Base-by-base conservation (phyloP, 1,284 basidiomycete species). In the Rhodotorula sp. region DNA sequence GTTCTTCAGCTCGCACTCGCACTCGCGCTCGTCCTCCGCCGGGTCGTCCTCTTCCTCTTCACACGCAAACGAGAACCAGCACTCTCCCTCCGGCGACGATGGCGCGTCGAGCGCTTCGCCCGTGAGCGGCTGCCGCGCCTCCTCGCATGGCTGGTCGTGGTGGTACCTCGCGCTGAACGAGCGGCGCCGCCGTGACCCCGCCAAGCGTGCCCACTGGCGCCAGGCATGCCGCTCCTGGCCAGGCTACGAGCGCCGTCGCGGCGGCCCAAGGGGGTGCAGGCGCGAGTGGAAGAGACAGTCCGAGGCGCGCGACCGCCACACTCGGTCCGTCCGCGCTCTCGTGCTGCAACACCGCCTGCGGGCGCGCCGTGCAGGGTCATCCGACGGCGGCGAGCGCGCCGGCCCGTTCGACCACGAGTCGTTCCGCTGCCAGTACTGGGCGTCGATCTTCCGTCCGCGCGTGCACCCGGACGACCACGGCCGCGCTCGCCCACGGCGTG, bases 51-150 rank as follows among this genome's bases (percentile, higher is more conserved):
- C 81, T 0, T 80, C 79, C n/a, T n/a, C n/a, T n/a, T n/a, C n/a
- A n/a, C n/a, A n/a, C n/a, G n/a, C n/a, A n/a, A n/a, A n/a, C n/a
- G n/a, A n/a, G 5, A 73, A 71, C 29, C 79, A 71, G 32, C 78
- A 80, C 8, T 32, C 57, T 5, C 44, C 39, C 41, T n/a, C n/a
- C 58, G 81, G 79, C 25, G 83, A 83, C 79, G 86, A 71, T 58
- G 78, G 87, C 80, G 88, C 88, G 68, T 79, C 77, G 44, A 32
- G 51, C 34, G 80, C 74, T 37, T 77, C 77, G 87, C 62, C 62
- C 25, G 41, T 55, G 32, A 41, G 32, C 27, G 62, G 54, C 22
- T 63, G 61, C 39, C 50, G 61, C 29, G 27, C 62, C 6, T 29
- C 54, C 34, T 36, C 55, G 19, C 46, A 36, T 22, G 46, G 60